A percentile compares a stretch with the other conserved stretches of the same genome.
phyloP scores from a whole-genome alignment of 257 asterid species.

The Penstemon eatonii region DNA sequence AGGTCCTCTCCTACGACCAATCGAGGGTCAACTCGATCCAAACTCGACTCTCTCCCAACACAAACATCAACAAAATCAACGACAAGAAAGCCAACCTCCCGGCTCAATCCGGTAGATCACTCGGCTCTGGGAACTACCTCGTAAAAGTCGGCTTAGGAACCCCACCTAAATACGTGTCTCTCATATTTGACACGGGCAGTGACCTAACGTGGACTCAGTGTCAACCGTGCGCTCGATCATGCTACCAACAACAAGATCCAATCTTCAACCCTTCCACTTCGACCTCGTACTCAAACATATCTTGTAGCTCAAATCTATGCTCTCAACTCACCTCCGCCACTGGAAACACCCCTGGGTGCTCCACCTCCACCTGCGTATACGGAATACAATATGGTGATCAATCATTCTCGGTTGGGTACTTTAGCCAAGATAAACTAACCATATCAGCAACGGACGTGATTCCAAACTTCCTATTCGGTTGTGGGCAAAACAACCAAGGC shows the following conservation, averaged over 20 bases:
- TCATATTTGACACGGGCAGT: constrained; percentile 81
- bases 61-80: constrained; percentile 13
- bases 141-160: constrained; percentile 67
- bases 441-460: constrained; percentile 43
- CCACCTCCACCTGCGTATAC: constrained; percentile 48
- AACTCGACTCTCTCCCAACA: constrained; percentile 27
- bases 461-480: constrained; percentile 59
- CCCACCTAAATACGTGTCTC: constrained; percentile 41
- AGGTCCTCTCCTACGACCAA: constrained; percentile 56
- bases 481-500: constrained; percentile 75
- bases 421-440: constrained; percentile 52
- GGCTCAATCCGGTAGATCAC: constrained; percentile 43
- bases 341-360: constrained; percentile 44
- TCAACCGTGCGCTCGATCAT: constrained; percentile 49
- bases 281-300: constrained; percentile 48
- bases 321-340: constrained; percentile 46
- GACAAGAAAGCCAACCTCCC: constrained; percentile 44
- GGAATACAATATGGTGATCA: constrained; percentile 57
- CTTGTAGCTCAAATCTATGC: constrained; percentile 50
- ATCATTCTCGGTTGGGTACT: constrained; percentile 58
- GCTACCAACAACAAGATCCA: constrained; percentile 62
- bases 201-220: constrained; percentile 92
- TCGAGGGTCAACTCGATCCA: constrained; percentile 55
- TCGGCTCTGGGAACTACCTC: constrained; percentile 64
- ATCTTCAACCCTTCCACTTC: constrained; percentile 58